Base-by-base conservation (phyloP, 2,329 filamentous ascomycete genomes). In the Penicillium vulpinum region DNA sequence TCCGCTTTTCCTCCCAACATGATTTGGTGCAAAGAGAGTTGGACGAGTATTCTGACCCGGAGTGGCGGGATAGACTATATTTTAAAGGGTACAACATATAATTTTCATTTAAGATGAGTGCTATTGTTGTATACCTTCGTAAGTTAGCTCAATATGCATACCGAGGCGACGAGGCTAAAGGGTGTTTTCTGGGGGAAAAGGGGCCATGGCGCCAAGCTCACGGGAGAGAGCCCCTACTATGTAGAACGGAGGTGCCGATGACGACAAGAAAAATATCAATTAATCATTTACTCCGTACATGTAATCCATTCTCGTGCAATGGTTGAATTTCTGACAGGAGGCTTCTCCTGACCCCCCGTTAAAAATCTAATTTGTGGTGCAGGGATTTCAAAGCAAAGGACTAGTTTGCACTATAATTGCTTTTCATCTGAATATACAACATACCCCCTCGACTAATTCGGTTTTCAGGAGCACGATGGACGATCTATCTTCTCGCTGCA, bases 161-260 rank as follows among this genome's bases (percentile, higher is more conserved):
- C 22, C 35, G 33, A 46, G 35, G 40, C 41, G 47, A 52, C 40
- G 39, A 52, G 33, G 40, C 41, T 22, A 40, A 40, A 6, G 5
- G 40, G 9, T n/a, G 6, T 36, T 36, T 47, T 29, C 43, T 45
- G 52, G 52, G 45, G 28, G 22, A 45, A 51, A 33, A 24, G 28
- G 28, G 49, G 49, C 15, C 50, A 45, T 53, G 33, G 41, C 51
- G 45, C 36, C 40, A 46, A 22, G 40, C 15, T 13, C 10, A 9
- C 29, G 5, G 28, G 10, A 50, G 26, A 10, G 9, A 26, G 21
- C 38, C 36, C 35, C 35, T 41, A 10, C 48, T 40, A 40, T 56
- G 48, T 28, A 43, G 28, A 35, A 54, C 52, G 54, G 54, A 52
- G 41, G 21, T 29, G 40, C 54, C 40, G 54, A 52, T 24, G 13